Base-by-base conservation (phyloP, 73 alveolate species). In the Halteria grandinella region DNA sequence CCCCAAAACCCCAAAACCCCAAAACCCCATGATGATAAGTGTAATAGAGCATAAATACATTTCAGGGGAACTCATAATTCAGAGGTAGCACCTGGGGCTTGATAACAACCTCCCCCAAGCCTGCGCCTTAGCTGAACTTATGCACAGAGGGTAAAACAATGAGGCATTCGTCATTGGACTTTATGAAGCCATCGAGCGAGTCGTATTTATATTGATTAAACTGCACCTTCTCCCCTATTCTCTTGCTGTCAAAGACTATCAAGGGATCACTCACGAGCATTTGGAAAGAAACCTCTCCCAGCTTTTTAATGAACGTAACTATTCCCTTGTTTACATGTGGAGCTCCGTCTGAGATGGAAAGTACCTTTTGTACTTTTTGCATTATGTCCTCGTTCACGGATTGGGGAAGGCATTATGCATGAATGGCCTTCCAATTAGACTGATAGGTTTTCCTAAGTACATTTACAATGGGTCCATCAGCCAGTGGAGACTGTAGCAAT, bases 141-240 rank as follows among this genome's bases (percentile, higher is more conserved):
- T 78, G 86, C 29, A 94, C 95, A 27, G 95, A 70, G 0, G 99
- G 99, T 45, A 96, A 64, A 40, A 96, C 79, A 10, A 95, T 85
- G 7, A 94, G 63, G 66, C 98, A 92, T 50, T 79, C 92, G 60
- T 96, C 98, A 71, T 89, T 89, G 32, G 84, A 59, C 80, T 96
- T 94, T 24, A 96, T 88, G 78, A 96, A 96, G 55, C 99, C 99
- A 83, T 96, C 99, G 62, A 96, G 71, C 23, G 97, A 89, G 69
- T 96, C 99, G 79, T 90, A 92, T 59, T 91, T 94, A 59, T 86
- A 52, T 36, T 88, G 79, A 75, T 91, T 96, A 85, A 89, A 95
- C 66, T 83, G 63, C 1, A 93, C 96, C 87, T 93, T 94, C 85
- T 90, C 85, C 21, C 99, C 99, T 0, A 96, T 81, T 28, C 70